Conservation (phyloP, 139 green algal genomes). For the Chlamydomonas eustigma region DNA sequence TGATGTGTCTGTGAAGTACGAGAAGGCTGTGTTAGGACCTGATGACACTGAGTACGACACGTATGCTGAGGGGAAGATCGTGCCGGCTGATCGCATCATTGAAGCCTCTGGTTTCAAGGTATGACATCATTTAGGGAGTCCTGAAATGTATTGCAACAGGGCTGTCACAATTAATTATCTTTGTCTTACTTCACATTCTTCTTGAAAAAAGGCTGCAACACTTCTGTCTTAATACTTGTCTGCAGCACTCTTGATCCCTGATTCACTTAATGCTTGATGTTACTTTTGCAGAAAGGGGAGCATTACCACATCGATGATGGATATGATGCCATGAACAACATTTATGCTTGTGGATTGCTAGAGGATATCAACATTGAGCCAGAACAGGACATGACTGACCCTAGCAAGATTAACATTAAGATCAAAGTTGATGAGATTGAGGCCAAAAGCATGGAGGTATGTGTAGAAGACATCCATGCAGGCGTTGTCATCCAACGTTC, state of each 20-base stretch:
- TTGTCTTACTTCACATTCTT: too few relatives aligned
- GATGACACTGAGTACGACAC: conserved; percentile 19
- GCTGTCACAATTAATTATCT: too few relatives aligned
- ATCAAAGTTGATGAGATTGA: conserved; percentile 33
- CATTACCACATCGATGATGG: conserved; percentile 65
- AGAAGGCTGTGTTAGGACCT: neutral
- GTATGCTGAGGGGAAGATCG: conserved; percentile 33
- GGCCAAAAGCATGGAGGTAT: conserved; percentile 21
- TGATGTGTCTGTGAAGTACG: conserved; percentile 24
- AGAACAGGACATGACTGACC: conserved; percentile 51
- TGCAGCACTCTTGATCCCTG: too few relatives aligned
- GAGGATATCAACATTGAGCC: conserved; percentile 64
- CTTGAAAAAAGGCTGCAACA: too few relatives aligned
- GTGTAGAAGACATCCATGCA: neutral
- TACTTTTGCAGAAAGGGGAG: conserved; percentile 43
- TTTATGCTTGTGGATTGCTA: conserved; percentile 54
- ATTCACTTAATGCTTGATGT: too few relatives aligned
- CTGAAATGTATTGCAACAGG: too few relatives aligned
- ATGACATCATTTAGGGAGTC: neutral
- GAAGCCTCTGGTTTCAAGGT: conserved; percentile 51
- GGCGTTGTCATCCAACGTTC: too few relatives aligned
- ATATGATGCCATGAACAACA: conserved; percentile 60
- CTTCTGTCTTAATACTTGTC: too few relatives aligned
- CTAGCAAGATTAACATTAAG: conserved; percentile 53
- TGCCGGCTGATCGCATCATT: conserved; percentile 47